Evolutionary conservation across 208 protist species (phyloP).

Genomic region (Trypanosoma lewisi): DNA sequence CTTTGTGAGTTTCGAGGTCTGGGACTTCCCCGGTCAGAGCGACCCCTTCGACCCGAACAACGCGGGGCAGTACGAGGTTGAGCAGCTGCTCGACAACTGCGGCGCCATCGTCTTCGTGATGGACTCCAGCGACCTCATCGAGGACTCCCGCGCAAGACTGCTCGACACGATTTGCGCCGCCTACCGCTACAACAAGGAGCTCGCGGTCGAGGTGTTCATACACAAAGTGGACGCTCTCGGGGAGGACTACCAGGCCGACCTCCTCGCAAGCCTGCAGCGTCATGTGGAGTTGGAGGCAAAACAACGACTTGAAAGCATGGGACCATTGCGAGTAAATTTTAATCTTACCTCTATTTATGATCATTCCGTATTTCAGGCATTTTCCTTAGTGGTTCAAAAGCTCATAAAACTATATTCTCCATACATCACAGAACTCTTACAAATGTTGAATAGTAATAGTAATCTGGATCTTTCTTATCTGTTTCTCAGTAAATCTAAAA

Average conservation of each 20-base stretch:
- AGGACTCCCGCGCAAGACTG: constrained; percentile 72
- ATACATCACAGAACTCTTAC: constrained; percentile 82
- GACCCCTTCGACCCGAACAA: constrained; percentile 78
- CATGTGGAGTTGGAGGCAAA: constrained; percentile 77
- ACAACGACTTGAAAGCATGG: constrained; percentile 66
- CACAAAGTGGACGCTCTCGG: constrained; percentile 89
- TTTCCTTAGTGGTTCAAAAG: constrained; percentile 84
- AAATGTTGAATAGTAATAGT: constrained; percentile 89
- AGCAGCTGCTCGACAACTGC: constrained; percentile 78
- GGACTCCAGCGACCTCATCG: constrained; percentile 82
- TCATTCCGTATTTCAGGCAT: constrained; percentile 90
- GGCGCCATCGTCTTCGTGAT: constrained; percentile 89
- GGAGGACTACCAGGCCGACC: constrained; percentile 83
- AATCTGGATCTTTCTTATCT: constrained; percentile 84
- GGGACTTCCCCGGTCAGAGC: constrained; percentile 89
- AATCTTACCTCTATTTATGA: constrained; percentile 91
- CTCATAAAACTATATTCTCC: constrained; percentile 75
- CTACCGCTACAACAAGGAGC: constrained; percentile 66
- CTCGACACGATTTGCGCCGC: constrained; percentile 80
- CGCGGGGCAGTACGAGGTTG: constrained; percentile 51
- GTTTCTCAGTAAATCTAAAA: constrained; percentile 85
- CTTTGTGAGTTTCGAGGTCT: constrained; percentile 91
- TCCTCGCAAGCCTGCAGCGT: constrained; percentile 75
- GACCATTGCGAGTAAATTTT: constrained; percentile 73
- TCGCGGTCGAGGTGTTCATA: constrained; percentile 88